Conservation (phyloP, 495 filamentous ascomycete species). For the Choiromyces venosus region DNA sequence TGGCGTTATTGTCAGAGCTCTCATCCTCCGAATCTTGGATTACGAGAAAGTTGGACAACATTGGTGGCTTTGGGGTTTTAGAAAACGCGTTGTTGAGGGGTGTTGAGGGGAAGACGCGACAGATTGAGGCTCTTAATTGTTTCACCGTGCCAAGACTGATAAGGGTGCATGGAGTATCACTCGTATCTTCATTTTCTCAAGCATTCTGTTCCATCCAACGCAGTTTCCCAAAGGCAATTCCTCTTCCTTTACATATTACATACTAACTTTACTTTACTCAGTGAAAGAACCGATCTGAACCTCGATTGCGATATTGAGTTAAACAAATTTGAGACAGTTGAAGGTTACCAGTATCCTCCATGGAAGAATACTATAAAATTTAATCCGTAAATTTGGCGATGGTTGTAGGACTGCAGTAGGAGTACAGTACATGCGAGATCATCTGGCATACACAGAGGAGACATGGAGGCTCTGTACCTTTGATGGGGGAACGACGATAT, state of each 20-base stretch:
- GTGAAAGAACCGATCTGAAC: too few species aligned
- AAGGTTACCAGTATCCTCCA: too few species aligned
- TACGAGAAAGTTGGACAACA: not conserved
- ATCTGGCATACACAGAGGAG: not conserved
- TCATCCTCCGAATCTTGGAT: not conserved
- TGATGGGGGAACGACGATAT: not conserved
- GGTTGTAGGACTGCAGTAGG: not conserved
- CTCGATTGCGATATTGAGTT: too few species aligned
- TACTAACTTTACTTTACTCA: not conserved
- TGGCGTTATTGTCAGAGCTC: not conserved
- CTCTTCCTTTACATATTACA: not conserved
- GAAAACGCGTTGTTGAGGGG: not conserved
- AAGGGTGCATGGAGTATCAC: not conserved
- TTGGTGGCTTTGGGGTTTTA: not conserved
- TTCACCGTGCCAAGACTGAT: not conserved
- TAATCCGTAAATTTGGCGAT: not conserved
- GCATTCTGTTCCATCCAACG: not conserved
- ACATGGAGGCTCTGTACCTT: not conserved
- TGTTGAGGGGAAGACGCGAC: not conserved
- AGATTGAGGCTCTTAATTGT: not conserved
- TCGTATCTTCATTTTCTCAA: not conserved
- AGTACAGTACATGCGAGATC: too few species aligned
- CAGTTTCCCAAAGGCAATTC: not conserved
- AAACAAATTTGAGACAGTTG: too few species aligned
- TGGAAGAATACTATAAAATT: too few species aligned